Evolutionary conservation across 179 eudicot species (phyloP).

Genomic region (Drosera spatulata): DNA sequence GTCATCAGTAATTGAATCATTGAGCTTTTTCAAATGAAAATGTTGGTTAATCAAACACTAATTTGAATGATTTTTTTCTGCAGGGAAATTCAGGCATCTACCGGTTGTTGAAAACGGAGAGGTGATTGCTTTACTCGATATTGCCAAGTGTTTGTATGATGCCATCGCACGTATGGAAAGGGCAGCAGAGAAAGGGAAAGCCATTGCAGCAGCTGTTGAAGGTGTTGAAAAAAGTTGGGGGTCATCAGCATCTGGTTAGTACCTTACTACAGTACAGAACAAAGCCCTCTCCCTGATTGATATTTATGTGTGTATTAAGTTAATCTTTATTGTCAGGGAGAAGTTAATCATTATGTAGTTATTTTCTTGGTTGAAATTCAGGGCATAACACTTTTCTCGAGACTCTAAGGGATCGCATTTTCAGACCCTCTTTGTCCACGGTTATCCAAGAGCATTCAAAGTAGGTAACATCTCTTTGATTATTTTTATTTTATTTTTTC

Average conservation of each 20-base stretch:
- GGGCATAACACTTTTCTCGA: conserved; percentile 84
- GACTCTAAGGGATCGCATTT: conserved; percentile 73
- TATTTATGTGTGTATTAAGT: neutral
- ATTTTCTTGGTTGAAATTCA: conserved; percentile 15
- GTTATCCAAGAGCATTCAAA: conserved; percentile 85
- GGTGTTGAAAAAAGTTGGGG: conserved; percentile 99
- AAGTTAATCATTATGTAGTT: neutral
- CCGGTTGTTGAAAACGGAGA: conserved; percentile 94
- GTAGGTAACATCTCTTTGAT: conserved; percentile 70
- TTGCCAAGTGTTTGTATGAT: conserved; percentile 95
- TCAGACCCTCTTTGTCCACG: conserved; percentile 86
- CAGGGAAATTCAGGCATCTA: conserved; percentile 95
- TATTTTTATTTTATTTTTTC: no score
- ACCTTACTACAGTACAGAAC: neutral
- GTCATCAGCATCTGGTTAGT: conserved; percentile 67
- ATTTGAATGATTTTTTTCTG: neutral
- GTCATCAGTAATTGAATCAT: conserved; percentile 15
- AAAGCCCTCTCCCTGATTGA: no score
- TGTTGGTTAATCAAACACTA: neutral
- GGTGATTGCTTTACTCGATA: conserved; percentile 90
- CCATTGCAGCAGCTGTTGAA: conserved; percentile 95
- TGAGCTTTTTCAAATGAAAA: neutral
- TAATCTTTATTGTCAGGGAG: neutral
- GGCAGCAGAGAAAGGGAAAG: conserved; percentile 97
- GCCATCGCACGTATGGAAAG: conserved; percentile 97